Evolutionary conservation across 176 grass and related monocot species (phyloP), one percentile per base, ranked within the genome.

Genomic region (Cocos nucifera): DNA sequence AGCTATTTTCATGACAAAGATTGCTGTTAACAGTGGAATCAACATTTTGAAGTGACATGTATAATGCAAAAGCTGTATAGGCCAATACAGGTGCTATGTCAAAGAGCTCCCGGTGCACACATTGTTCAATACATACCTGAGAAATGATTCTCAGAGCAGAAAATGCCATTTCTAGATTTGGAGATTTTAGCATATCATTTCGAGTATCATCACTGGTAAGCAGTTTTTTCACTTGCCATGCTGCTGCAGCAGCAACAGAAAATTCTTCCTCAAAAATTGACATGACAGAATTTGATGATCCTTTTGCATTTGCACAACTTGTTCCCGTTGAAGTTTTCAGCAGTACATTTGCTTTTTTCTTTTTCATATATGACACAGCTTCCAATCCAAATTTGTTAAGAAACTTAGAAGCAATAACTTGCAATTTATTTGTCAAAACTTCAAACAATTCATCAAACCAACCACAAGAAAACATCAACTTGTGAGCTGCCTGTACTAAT

Each of bases 221-320:
- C 66, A 97, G 71, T 22, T 83, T 63, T 77, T 81, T 88, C 51
- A 97, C 74, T 69, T 97, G 93, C 84, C 87, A 97, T 50, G 93
- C 73, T 73, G 76, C 70, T 28, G 78, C 78, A 2, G 66, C 73
- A 73, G 77, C 78, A 80, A 70, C 57, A 70, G 49, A 73, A 85
- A 85, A 65, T 17, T 88, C 84, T 73, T 78, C 66, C 15, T 69
- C 71, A 52, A 39, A 53, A 15, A 25, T 65, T 28, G 71, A 26
- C 17, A 70, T 66, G 22, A 49, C 21, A 58, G 72, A 64, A 70
- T 72, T 88, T 23, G 61, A 78, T 81, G 63, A 76, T 54, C 25
- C 62, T 58, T 89, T 86, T 74, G 68, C 48, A 66, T 50, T n/a
- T 51, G 48, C 19, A 59, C 30, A 8, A 27, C 57, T 44, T 56